Evolutionary conservation across 2,329 filamentous ascomycete genomes (phyloP), one percentile per base, ranked within the genome.

Genomic region (Penicillium sp.): DNA sequence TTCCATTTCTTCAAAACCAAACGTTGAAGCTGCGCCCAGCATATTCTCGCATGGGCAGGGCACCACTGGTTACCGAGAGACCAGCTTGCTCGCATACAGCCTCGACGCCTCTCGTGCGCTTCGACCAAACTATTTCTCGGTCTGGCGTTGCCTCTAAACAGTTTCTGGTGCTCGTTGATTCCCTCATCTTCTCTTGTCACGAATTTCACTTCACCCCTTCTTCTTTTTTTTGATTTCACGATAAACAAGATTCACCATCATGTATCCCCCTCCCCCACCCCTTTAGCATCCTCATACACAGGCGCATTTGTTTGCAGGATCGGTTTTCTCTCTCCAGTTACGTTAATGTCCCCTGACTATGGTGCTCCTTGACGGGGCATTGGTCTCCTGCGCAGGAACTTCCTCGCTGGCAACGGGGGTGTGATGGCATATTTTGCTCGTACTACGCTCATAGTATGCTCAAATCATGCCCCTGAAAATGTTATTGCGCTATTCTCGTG

Each of bases 171-270:
- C 46, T 55, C 35, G 32, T 47, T 43, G 45, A 49, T 52, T 47
- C 29, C 42, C 42, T 45, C 51, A 46, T 41, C 49, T 33, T 43
- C 43, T 47, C 44, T 29, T 55, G 53, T 52, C 52, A 59, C 54
- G 52, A 58, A 53, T 53, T 57, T 53, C 49, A 52, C 48, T 46
- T 38, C 42, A 45, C 47, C 32, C 45, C 26, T 35, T 45, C 42
- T 56, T 29, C 29, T 51, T 58, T 49, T 45, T 60, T 62, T 63
- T 55, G 61, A 59, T 60, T 57, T 67, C 59, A 71, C 63, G 70
- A 71, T 70, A 70, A 67, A 67, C 60, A 69, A 72, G 70, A 73
- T 72, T 69, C 70, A 72, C 70, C 66, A 56, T 73, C 70, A 72
- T 72, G 70, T 73, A 73, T 61, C 63, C 67, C 67, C 65, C 58